Percentiles rank a stretch among this genome's conserved stretches.
Evolutionary conservation across 164 flowering plant species (phyloP).

Genomic region (Vitis amurensis): DNA sequence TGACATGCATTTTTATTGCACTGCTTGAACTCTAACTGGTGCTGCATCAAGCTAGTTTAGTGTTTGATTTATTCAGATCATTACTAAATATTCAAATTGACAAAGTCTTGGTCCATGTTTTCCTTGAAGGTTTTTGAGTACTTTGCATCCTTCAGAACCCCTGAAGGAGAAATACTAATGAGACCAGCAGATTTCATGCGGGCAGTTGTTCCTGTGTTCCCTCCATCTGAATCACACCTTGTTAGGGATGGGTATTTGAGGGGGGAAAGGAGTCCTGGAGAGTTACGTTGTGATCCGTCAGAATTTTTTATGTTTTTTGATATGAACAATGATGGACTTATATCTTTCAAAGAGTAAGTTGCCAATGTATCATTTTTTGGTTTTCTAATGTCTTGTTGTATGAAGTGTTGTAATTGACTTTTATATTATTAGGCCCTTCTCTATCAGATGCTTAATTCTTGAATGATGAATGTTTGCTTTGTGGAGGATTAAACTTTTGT

Average conservation of each 20-base stretch:
- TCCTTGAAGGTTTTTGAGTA: constrained; percentile 81
- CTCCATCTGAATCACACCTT: constrained; percentile 79
- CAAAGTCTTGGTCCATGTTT: constrained; percentile 2
- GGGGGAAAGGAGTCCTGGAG: constrained; percentile 75
- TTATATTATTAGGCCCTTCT: background rate
- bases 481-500: background rate
- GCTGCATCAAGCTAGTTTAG: too few relatives aligned
- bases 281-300: constrained; percentile 69
- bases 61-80: too few relatives aligned
- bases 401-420: background rate
- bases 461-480: background rate
- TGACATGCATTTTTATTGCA: too few relatives aligned
- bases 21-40: too few relatives aligned
- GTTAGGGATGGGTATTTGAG: constrained; percentile 79
- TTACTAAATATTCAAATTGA: too few relatives aligned
- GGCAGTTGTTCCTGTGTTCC: constrained; percentile 93
- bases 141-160: constrained; percentile 62
- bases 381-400: background rate
- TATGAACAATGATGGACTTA: constrained; percentile 73
- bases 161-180: constrained; percentile 78
- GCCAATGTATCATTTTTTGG: background rate
- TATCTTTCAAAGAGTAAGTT: constrained; percentile 92
- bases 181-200: constrained; percentile 93
- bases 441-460: too few relatives aligned
- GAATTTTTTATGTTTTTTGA: constrained; percentile 90